Evolutionary conservation across 148 eudicot genomes (phyloP), one percentile per base, ranked within the genome.

Genomic region (Suaeda aralocaspica): DNA sequence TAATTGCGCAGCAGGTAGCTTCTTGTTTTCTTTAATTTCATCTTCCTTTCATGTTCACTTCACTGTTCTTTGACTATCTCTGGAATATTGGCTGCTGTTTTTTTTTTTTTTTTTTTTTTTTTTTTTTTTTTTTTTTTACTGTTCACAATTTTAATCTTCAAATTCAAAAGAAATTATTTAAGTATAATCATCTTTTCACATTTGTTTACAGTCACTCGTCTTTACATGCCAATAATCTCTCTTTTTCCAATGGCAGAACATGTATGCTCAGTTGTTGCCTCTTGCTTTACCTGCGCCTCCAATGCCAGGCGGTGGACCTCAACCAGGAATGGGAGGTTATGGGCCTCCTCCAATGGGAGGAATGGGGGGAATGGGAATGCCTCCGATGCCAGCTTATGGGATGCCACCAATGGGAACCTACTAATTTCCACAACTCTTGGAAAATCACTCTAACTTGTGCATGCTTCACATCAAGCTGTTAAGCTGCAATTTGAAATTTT

Each of bases 211-310:
- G 19, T 31, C 36, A 19, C 22, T 42, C 31, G 8, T 46, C 13
- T 5, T 12, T 16, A 15, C 53, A 21, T 3, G 8, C 50, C 2
- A 50, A 72, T 77, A 36, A 72, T 44, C n/a, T 9, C 4, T 42
- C 26, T 59, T 42, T 14, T 72, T n/a, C n/a, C 51, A 46, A 30
- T 57, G 71, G 80, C 89, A 94, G 99, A 94, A 94, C 71, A 89
- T 89, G 99, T 88, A 94, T 72, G 96, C 99, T 21, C 99, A 94
- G 72, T 81, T 94, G 77, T 83, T 94, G 67, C 99, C 99, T 76
- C 99, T 94, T 75, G 99, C 99, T 61, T 80, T 94, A 70, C 99
- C 99, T 55, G 99, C 99, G 30, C 99, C 99, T 61, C 89, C 96
- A 21, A 84, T 86, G 83, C 84, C 87, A 12, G 96, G 98, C 26